Base-by-base conservation (phyloP, 805 yeast genomes). In the Kuraishia hungarica region DNA sequence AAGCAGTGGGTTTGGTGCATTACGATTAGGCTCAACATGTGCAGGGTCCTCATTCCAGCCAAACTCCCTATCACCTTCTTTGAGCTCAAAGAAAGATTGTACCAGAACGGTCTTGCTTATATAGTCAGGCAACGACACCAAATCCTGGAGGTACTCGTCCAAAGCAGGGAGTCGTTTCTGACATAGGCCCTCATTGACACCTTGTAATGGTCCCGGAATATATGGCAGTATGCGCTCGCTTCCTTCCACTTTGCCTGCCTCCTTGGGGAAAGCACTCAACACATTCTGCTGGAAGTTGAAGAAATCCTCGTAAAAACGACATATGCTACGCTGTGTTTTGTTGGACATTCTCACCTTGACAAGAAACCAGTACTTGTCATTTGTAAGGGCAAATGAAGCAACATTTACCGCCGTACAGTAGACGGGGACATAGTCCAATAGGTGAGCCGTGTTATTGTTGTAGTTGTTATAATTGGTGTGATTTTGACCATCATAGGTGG, bases 141-240 rank as follows among this genome's bases (percentile, higher is more conserved):
- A 69, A 47, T 79, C 74, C 51, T 75, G 68, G 56, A 81, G 67
- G 63, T 81, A 81, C 55, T 72, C 71, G 64, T 81, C 84, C 57
- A 81, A 71, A 63, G 80, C 82, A 56, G 76, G 78, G 59, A 82
- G 66, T 61, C 86, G 71, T 60, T 78, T 74, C 59, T 79, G 81
- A 54, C 82, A 78, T 53, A 81, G 72, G 56, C 75, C 73, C 60
- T 93, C 97, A 58, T 90, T 90, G 54, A 94, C 96, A 63, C 87
- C 88, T 46, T 96, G 86, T 51, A 93, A 77, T 2, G 99, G 99
- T 1, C 98, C 99, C 0, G 99, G 98, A 64, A 94, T 92, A 60
- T 86, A 90, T 7, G 99, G 99, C 56, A 94, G 77, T 29, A 87
- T 85, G 60, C 99, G 82, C 53, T 83, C 82, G 26, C 87, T 87